Percentiles rank a stretch among this genome's conserved stretches.
Conservation (phyloP, 2,329 filamentous ascomycete species). For the Ascochyta koolunga region DNA sequence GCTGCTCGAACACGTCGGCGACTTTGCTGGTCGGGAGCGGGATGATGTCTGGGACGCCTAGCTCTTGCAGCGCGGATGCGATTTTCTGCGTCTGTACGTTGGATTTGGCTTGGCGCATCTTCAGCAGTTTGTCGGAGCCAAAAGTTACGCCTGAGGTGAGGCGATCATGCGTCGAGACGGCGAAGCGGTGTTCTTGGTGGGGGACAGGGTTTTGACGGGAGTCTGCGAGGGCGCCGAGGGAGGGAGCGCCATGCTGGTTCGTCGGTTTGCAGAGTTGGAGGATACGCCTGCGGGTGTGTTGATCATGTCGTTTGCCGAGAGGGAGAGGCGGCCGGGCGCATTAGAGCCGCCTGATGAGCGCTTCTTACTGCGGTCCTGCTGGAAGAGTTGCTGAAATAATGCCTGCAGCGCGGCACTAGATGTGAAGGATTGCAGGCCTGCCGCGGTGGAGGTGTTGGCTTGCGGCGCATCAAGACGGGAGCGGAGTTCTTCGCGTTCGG, state of each 20-base stretch:
- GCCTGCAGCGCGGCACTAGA: constrained; percentile 79
- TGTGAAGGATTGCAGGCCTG: constrained; percentile 66
- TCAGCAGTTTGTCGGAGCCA: constrained; percentile 81
- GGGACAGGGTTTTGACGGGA: constrained; percentile 61
- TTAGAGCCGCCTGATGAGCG: constrained; percentile 57
- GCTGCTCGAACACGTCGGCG: constrained; percentile 71
- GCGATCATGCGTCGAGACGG: constrained; percentile 84
- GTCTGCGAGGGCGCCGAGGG: constrained; percentile 43
- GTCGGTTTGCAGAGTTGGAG: constrained; percentile 39
- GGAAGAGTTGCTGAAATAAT: constrained; percentile 81
- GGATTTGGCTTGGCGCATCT: constrained; percentile 77
- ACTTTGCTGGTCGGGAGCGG: constrained; percentile 77
- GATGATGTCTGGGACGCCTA: constrained; percentile 73
- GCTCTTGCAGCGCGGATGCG: constrained; percentile 71
- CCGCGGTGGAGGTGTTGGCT: constrained; percentile 53
- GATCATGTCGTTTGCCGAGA: constrained; percentile 46
- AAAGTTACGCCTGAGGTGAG: constrained; percentile 87
- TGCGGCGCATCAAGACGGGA: constrained; percentile 82
- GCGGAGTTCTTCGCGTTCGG: constrained; percentile 87
- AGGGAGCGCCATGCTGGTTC: constrained; percentile 40
- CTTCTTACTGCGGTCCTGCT: constrained; percentile 87
- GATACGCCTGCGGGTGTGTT: constrained; percentile 41
- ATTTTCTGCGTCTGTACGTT: constrained; percentile 78
- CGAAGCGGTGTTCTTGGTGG: constrained; percentile 81
- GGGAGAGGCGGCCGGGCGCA: constrained; percentile 45